Evolutionary conservation across 805 yeast species (phyloP).

Genomic region (Metschnikowia matae): DNA sequence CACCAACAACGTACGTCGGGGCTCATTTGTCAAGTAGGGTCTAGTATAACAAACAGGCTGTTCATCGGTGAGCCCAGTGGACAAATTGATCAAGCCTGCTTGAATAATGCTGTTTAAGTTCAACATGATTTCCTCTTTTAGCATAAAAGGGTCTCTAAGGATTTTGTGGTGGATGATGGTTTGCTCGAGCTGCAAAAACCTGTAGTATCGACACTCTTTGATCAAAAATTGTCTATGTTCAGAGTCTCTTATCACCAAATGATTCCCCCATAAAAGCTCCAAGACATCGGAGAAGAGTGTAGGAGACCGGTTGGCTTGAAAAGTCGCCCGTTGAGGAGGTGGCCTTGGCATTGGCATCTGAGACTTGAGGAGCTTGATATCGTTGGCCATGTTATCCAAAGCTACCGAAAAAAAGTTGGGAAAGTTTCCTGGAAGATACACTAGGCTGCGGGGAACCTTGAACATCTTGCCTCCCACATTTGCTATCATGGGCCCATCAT

Average conservation of each 20-base stretch:
- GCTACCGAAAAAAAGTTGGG: constrained; percentile 76
- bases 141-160: constrained; percentile 46
- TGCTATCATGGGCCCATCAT: constrained; percentile 53
- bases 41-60: constrained; percentile 27
- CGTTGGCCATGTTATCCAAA: constrained; percentile 47
- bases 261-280: constrained; percentile 52
- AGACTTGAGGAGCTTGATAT: constrained; percentile 37
- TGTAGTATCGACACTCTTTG: constrained; percentile 71
- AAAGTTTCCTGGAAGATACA: constrained; percentile 59
- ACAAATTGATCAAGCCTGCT: constrained; percentile 28
- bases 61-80: constrained; percentile 19
- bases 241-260: constrained; percentile 45
- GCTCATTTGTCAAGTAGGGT: constrained; percentile 33
- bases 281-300: constrained; percentile 53
- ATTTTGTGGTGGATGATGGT: constrained; percentile 51
- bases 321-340: constrained; percentile 66
- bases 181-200: constrained; percentile 74
- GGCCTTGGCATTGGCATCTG: constrained; percentile 59
- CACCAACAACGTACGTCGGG: constrained; percentile 26
- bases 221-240: constrained; percentile 54
- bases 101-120: constrained; percentile 43
- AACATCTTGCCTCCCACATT: constrained; percentile 59
- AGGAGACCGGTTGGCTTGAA: constrained; percentile 49
- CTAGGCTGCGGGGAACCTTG: constrained; percentile 52
- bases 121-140: constrained; percentile 55